Evolutionary conservation across 164 flowering plant species (phyloP).

Genomic region (Kingdonia uniflora): DNA sequence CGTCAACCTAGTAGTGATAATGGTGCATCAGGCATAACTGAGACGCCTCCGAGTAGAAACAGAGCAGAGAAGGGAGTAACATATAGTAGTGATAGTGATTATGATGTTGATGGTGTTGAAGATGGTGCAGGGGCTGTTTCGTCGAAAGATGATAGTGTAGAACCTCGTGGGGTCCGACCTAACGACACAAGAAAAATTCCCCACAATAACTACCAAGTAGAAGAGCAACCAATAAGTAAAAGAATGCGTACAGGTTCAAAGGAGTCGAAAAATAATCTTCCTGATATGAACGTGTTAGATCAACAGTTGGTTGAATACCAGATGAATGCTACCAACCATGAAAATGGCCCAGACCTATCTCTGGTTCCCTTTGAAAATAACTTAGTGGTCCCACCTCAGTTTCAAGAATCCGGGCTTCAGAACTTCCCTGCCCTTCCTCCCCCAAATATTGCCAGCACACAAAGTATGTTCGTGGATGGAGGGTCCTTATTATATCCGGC

Average conservation of each 20-base stretch:
- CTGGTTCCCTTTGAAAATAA: conserved; percentile 23
- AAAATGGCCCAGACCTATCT: conserved; percentile 16
- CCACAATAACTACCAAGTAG: conserved; percentile 23
- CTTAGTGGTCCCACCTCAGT: conserved; percentile 16
- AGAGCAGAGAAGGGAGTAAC: conserved; percentile 30
- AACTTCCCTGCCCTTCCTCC: conserved; percentile 20
- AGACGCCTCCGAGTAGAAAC: conserved; percentile 22
- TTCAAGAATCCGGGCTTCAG: conserved; percentile 19
- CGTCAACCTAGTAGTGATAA: conserved; percentile 49
- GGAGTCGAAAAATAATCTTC: conserved; percentile 22
- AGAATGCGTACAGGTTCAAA: conserved; percentile 17
- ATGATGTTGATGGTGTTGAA: conserved; percentile 55
- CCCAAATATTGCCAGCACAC: conserved; percentile 21
- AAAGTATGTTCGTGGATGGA: conserved; percentile 35
- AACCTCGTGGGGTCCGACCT: conserved; percentile 7
- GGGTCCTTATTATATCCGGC: conserved; percentile 29
- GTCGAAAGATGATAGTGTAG: conserved; percentile 44
- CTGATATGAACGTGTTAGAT: conserved; percentile 34
- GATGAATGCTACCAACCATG: conserved; percentile 19
- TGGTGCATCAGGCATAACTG: conserved; percentile 48
- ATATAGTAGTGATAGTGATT: conserved; percentile 51
- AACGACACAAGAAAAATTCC: conserved; percentile 8
- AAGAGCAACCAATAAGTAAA: conserved; percentile 24
- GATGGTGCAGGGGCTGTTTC: conserved; percentile 42
- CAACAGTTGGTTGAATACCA: conserved; percentile 16